Percentiles rank a stretch among this genome's conserved stretches.
Evolutionary conservation across 1,139 yeast genomes (phyloP).

Genomic region (Debaryomyces robertsiae): DNA sequence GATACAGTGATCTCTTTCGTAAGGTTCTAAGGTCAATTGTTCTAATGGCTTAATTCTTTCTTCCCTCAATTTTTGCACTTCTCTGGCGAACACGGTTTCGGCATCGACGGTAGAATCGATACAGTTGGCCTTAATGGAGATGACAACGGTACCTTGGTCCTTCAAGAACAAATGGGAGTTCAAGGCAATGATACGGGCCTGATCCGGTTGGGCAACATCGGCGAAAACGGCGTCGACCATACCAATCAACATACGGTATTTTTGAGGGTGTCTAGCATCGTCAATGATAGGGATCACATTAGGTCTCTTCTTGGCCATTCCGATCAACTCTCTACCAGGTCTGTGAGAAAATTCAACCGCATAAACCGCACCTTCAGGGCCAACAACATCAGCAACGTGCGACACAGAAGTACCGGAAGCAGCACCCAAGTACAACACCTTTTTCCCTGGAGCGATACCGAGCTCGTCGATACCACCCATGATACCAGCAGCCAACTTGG

Average conservation of each 20-base stretch:
- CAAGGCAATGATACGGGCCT: conserved; percentile 98
- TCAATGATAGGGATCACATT: conserved; percentile 97
- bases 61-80: conserved; percentile 97
- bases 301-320: conserved; percentile 99
- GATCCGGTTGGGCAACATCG: conserved; percentile 99
- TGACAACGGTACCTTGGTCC: conserved; percentile 97
- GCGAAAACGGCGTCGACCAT: conserved; percentile 99
- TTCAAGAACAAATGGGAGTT: conserved; percentile 97
- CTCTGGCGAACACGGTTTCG: conserved; percentile 98
- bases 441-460: conserved; percentile 97
- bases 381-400: conserved; percentile 97
- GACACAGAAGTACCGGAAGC: conserved; percentile 99
- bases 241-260: conserved; percentile 97
- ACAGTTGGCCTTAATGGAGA: conserved; percentile 99
- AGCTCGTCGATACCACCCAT: conserved; percentile 99
- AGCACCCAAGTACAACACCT: conserved; percentile 97
- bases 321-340: conserved; percentile 98
- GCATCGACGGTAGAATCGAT: conserved; percentile 99
- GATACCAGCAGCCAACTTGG: conserved; percentile 99
- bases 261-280: conserved; percentile 99
- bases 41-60: conserved; percentile 98
- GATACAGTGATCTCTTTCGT: conserved; percentile 99
- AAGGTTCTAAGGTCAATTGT: conserved; percentile 98
- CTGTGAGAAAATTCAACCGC: conserved; percentile 99
- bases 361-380: conserved; percentile 98